phyloP scores from a whole-genome alignment of 129 eudicot genomes.

The Flaveria robusta region DNA sequence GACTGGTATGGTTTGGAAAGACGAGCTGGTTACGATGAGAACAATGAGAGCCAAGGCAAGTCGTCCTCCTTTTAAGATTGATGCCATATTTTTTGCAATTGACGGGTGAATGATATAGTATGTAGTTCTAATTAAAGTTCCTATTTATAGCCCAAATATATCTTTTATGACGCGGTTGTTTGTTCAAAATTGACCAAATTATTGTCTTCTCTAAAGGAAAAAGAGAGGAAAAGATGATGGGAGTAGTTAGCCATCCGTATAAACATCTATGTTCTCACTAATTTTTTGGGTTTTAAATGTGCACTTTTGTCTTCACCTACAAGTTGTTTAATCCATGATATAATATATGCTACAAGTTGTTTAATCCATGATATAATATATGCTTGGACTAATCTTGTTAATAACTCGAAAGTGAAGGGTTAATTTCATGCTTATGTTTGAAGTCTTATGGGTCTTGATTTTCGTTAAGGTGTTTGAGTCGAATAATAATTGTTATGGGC shows the following conservation, averaged over 20 bases:
- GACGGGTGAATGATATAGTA: neutral
- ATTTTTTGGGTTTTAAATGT: neutral
- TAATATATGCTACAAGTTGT: neutral
- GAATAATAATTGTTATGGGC: no score
- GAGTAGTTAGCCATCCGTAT: constrained; percentile 1
- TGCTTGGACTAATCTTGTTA: no score
- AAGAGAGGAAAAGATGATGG: constrained; percentile 21
- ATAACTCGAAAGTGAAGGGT: no score
- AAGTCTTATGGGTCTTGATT: no score
- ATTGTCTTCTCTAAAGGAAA: neutral
- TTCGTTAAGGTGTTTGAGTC: no score
- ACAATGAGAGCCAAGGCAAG: constrained; percentile 28
- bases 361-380: neutral
- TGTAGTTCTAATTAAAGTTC: neutral
- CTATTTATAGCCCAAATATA: constrained; percentile 12
- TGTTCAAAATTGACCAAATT: neutral
- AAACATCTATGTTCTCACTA: constrained; percentile 13
- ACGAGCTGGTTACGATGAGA: constrained; percentile 9
- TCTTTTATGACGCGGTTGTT: neutral
- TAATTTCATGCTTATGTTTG: no score
- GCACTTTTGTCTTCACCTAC: constrained; percentile 6
- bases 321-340: neutral
- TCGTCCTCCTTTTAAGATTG: constrained; percentile 9
- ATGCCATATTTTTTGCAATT: constrained; percentile 7
- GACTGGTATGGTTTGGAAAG: constrained; percentile 1